phyloP scores from a whole-genome alignment of 352 stramenopile genomes.

The Phytophthora citricola region DNA sequence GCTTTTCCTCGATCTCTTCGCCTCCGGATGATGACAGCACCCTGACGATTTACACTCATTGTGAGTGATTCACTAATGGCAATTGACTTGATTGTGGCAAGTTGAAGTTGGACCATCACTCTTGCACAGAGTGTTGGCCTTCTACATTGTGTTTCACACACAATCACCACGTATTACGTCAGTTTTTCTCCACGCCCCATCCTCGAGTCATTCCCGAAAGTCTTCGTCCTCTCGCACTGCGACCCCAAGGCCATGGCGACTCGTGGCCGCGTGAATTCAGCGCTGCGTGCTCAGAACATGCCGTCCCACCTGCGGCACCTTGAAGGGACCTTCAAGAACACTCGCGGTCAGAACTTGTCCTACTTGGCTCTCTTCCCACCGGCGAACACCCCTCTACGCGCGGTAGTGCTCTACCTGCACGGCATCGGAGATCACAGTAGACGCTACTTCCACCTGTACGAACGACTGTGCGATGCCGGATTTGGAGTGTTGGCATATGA shows the following conservation, averaged over 20 bases:
- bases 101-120: too few relatives aligned
- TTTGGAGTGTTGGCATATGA: slow-evolving; percentile 61
- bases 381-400: slow-evolving; percentile 27
- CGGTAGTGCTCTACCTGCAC: slow-evolving; percentile 60
- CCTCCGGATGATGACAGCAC: neutral
- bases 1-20: slow-evolving; percentile 2
- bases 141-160: neutral
- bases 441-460: slow-evolving; percentile 56
- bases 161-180: slow-evolving; percentile 5
- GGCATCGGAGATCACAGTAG: slow-evolving; percentile 54
- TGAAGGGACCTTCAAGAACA: slow-evolving; percentile 49
- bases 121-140: too few relatives aligned
- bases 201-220: slow-evolving; percentile 12
- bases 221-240: slow-evolving; percentile 1
- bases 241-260: slow-evolving; percentile 11
- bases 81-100: neutral
- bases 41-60: too few relatives aligned
- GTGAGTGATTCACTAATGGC: too few relatives aligned
- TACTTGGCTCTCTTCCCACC: slow-evolving; percentile 52
- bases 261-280: slow-evolving; percentile 24
- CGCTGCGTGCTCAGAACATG: slow-evolving; percentile 46
- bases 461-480: slow-evolving; percentile 40
- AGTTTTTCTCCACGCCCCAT: slow-evolving; percentile 9
- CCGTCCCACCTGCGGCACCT: slow-evolving; percentile 40
- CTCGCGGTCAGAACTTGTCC: slow-evolving; percentile 47